Base-by-base conservation (phyloP, 441 rosid genomes). In the Arabidopsis lyrata region DNA sequence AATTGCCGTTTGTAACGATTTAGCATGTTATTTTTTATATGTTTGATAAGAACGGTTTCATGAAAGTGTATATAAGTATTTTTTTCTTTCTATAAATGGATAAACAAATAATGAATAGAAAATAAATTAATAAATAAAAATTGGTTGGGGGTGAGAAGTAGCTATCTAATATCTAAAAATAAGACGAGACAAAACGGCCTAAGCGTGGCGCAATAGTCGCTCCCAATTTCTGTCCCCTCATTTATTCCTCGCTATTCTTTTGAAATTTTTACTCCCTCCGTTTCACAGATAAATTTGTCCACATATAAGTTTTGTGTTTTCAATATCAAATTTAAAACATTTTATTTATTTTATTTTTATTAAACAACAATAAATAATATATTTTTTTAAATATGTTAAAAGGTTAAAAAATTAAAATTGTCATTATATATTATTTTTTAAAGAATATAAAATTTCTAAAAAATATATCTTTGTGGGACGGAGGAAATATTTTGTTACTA, bases 201-300 rank as follows among this genome's bases (percentile, higher is more conserved):
- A 81, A 67, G 80, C 56, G 77, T 78, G 84, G 83, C 74, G 72
- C 80, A 64, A 57, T 80, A 60, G 83, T 82, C 78, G 78, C 77
- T 75, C 83, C 82, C 79, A 54, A 72, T 75, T 82, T 79, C 12
- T 81, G 81, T 75, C 86, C 78, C 66, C 84, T 79, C 87, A 86
- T 84, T 86, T 69, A 86, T 63, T 35, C 56, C 42, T 41, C 55
- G 20, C 35, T 50, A n/a, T 16, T 27, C 14, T 65, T 63, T 63
- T 3, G 1, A 49, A 22, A 48, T 41, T 20, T 27, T 3, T n/a
- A n/a, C n/a, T n/a, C n/a, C n/a, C n/a, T n/a, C n/a, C n/a, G n/a
- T n/a, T n/a, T n/a, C n/a, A n/a, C n/a, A n/a, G n/a, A n/a, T n/a
- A n/a, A n/a, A n/a, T n/a, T n/a, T n/a, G n/a, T n/a, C n/a, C n/a